phyloP scores from a whole-genome alignment of 2,329 filamentous ascomycete species.

The Claviceps digitariae region DNA sequence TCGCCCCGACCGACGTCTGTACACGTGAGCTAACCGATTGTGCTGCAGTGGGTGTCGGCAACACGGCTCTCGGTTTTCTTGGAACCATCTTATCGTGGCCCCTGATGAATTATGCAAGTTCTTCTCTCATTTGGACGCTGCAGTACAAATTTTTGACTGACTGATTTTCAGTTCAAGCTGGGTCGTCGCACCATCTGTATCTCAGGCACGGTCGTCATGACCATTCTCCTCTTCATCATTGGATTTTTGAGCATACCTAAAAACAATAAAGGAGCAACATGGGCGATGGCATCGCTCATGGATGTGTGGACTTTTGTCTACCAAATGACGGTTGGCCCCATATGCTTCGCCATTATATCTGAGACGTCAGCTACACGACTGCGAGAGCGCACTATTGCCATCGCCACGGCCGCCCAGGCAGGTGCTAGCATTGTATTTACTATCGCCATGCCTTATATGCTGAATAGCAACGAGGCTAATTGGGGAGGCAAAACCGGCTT shows the following conservation, averaged over 20 bases:
- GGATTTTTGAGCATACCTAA: conserved; percentile 25
- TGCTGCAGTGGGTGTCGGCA: conserved; percentile 18
- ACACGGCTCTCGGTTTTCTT: conserved; percentile 26
- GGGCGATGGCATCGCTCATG: conserved; percentile 25
- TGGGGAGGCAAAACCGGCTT: conserved; percentile 20
- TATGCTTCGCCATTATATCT: conserved; percentile 27
- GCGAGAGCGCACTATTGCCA: conserved; percentile 18
- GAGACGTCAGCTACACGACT: conserved; percentile 24
- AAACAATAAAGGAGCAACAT: conserved; percentile 18
- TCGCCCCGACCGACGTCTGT: neutral
- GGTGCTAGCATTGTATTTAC: conserved; percentile 14
- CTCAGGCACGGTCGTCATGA: conserved; percentile 13
- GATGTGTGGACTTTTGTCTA: conserved; percentile 29
- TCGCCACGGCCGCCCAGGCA: conserved; percentile 15
- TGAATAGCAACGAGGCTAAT: conserved; percentile 17
- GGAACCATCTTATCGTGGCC: conserved; percentile 28
- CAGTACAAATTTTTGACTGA: neutral
- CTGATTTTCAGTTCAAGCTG: conserved; percentile 10
- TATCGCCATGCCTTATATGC: conserved; percentile 18
- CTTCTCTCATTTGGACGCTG: neutral
- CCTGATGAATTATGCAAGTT: conserved; percentile 19
- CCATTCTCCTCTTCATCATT: conserved; percentile 26
- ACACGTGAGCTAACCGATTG: neutral
- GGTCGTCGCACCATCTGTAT: conserved; percentile 29
- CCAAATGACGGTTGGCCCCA: conserved; percentile 27